A percentile compares a stretch with the other conserved stretches of the same genome.
Conservation (phyloP, 257 asterid genomes). For the Ajuga chamaepitys region DNA sequence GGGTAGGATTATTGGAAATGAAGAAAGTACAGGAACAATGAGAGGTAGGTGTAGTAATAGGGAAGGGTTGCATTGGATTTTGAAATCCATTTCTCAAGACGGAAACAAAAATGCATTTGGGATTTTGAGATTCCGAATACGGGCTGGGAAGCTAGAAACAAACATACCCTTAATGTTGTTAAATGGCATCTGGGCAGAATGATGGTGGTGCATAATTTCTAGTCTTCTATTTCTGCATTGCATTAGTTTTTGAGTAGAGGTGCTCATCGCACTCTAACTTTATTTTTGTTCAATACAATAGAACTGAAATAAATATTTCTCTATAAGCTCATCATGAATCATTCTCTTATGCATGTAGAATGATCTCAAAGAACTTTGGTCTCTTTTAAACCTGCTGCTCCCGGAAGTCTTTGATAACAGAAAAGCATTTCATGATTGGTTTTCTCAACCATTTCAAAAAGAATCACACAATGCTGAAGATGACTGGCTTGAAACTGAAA, state of each 20-base stretch:
- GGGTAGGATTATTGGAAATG: no score
- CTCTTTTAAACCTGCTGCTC: slow-evolving; percentile 87
- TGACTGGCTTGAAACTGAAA: slow-evolving; percentile 99
- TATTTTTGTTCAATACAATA: neutral
- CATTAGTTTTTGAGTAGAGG: neutral
- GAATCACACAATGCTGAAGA: slow-evolving; percentile 86
- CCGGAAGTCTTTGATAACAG: slow-evolving; percentile 98
- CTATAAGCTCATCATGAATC: neutral
- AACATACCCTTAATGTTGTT: slow-evolving; percentile 1
- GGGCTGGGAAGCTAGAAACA: no score
- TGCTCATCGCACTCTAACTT: slow-evolving; percentile 1
- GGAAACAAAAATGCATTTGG: no score
- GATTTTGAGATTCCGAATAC: no score
- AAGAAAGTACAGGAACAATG: no score
- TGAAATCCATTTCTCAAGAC: no score
- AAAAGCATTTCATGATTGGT: slow-evolving; percentile 99
- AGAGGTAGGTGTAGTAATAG: no score
- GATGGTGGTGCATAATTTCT: neutral
- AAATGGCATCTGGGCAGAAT: slow-evolving; percentile 5
- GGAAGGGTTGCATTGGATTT: no score
- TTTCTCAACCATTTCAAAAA: slow-evolving; percentile 93
- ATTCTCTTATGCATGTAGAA: slow-evolving; percentile 54
- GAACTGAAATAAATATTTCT: neutral
- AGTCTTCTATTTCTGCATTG: neutral
- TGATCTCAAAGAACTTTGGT: slow-evolving; percentile 98